Conservation (phyloP, 148 eudicot genomes). For the Selenicereus undatus region DNA sequence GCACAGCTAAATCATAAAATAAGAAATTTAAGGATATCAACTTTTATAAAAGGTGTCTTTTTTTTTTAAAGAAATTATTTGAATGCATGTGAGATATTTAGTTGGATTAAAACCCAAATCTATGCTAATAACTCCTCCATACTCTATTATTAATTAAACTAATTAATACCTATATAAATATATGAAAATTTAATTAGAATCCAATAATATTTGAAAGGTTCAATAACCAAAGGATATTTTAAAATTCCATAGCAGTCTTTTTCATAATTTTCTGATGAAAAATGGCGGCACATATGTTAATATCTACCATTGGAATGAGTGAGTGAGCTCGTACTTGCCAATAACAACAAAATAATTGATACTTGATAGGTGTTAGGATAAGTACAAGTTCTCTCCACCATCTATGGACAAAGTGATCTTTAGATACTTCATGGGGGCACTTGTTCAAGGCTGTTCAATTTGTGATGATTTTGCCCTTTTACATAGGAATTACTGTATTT, state of each 20-base stretch:
- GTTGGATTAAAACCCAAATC: too few species aligned
- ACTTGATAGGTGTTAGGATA: conserved; percentile 18
- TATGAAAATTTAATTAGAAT: neutral
- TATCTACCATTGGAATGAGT: neutral
- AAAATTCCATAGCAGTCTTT: neutral
- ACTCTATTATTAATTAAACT: too few species aligned
- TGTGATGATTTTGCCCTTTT: neutral
- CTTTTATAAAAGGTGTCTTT: too few species aligned
- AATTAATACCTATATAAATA: too few species aligned
- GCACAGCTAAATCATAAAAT: too few species aligned
- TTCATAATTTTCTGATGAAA: neutral
- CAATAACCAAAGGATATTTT: neutral
- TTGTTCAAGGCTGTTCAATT: neutral
- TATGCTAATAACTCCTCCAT: too few species aligned
- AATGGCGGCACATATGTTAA: neutral
- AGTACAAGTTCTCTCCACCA: conserved; percentile 16
- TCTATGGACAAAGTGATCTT: conserved; percentile 16
- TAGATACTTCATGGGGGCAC: conserved; percentile 15
- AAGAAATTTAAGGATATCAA: too few species aligned
- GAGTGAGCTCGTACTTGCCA: conserved; percentile 10
- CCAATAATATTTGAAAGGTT: neutral
- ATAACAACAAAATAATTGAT: conserved; percentile 17
- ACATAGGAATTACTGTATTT: too few species aligned
- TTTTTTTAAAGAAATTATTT: too few species aligned
- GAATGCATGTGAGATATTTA: too few species aligned